Percentiles rank a stretch among this genome's conserved stretches.
Conservation (phyloP, 2,329 filamentous ascomycete species). For the Sporothrix inflata region DNA sequence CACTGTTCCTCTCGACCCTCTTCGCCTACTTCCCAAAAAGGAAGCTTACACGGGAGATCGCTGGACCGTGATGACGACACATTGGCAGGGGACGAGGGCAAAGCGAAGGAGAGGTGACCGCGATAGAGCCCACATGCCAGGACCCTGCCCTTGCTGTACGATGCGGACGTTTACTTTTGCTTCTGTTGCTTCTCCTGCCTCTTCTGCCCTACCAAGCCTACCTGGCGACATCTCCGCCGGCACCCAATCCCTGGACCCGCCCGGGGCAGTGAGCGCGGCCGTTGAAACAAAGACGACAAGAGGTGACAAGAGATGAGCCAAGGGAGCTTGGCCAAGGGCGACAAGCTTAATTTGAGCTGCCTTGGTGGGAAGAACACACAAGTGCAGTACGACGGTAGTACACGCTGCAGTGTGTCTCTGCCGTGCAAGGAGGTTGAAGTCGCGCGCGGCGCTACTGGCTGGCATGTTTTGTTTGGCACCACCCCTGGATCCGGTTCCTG, state of each 20-base stretch:
- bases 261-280: conserved; percentile 3
- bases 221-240: background rate
- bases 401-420: conserved; percentile 12
- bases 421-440: background rate
- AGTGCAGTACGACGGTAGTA: background rate
- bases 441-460: background rate
- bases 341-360: conserved; percentile 19
- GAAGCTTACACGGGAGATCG: conserved; percentile 24
- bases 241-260: conserved; percentile 9
- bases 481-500: conserved; percentile 22
- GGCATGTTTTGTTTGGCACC: conserved; percentile 13
- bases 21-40: background rate
- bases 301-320: conserved; percentile 2
- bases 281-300: background rate
- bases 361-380: background rate
- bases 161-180: background rate
- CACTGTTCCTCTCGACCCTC: background rate
- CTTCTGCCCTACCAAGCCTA: conserved; percentile 7
- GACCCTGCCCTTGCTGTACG: background rate
- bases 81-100: background rate
- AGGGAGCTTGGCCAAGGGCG: conserved; percentile 9
- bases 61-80: conserved; percentile 8
- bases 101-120: background rate
- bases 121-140: conserved; percentile 14
- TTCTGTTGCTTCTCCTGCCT: background rate